Evolutionary conservation across 225 moss, liverwort and hornwort genomes (phyloP).

Genomic region (Lunularia cruciata): DNA sequence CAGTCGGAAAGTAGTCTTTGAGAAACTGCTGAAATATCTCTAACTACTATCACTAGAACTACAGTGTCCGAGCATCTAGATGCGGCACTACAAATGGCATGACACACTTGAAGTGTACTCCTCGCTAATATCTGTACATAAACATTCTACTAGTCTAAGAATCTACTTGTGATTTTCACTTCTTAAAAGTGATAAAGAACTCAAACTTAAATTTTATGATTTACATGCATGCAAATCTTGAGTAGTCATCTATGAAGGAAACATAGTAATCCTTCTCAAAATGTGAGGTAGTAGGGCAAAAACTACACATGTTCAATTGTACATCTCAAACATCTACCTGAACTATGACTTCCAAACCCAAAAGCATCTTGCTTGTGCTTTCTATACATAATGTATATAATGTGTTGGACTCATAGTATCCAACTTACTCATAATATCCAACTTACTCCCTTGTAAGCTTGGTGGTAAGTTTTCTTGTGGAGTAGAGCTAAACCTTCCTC

Average conservation of each 20-base stretch:
- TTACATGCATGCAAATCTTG: conserved; percentile 7
- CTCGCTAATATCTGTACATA: conserved; percentile 25
- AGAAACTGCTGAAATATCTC: too few relatives aligned
- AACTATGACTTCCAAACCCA: conserved; percentile 4
- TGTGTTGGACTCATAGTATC: too few relatives aligned
- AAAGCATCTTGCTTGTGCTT: background rate
- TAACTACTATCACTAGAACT: too few relatives aligned
- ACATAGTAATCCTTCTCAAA: background rate
- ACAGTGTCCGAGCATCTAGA: too few relatives aligned
- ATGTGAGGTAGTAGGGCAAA: background rate
- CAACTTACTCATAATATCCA: too few relatives aligned
- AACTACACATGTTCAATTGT: conserved; percentile 2
- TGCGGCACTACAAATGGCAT: too few relatives aligned
- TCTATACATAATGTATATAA: conserved; percentile 1
- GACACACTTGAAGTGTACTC: too few relatives aligned
- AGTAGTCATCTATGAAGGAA: too few relatives aligned
- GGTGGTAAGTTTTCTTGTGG: background rate
- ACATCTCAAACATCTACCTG: background rate
- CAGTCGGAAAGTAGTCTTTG: too few relatives aligned
- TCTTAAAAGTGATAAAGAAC: too few relatives aligned
- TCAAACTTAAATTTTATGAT: conserved; percentile 16
- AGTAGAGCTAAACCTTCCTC: too few relatives aligned
- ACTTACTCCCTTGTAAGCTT: background rate
- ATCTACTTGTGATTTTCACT: conserved; percentile 16
- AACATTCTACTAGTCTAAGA: background rate